phyloP scores from a whole-genome alignment of 345 rosid genomes.

The Gossypium mustelinum region DNA sequence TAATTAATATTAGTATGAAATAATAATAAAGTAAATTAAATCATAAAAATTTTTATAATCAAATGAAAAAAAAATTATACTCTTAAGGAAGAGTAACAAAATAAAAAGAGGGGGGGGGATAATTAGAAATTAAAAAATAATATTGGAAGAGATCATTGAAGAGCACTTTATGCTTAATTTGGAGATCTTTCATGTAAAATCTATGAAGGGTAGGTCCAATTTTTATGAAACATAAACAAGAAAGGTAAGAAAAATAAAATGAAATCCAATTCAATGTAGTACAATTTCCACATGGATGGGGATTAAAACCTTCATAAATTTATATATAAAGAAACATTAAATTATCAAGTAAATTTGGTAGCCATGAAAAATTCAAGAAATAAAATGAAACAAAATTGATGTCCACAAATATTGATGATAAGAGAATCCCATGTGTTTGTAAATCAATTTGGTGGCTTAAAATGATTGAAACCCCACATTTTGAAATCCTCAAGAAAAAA shows the following conservation, averaged over 20 bases:
- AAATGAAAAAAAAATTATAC: not conserved
- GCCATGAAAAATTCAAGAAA: conserved; percentile 24
- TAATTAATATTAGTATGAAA: not conserved
- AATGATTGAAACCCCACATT: conserved; percentile 1
- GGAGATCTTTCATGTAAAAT: conserved; percentile 17
- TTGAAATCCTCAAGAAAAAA: not conserved
- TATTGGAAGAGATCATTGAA: too few relatives aligned
- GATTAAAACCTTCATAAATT: not conserved
- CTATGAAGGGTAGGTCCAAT: conserved; percentile 8
- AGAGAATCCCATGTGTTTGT: conserved; percentile 33
- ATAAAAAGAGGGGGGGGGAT: not conserved
- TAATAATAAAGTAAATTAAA: not conserved
- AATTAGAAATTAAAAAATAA: too few relatives aligned
- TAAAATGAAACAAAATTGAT: not conserved
- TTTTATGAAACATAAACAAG: not conserved
- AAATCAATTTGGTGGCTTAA: conserved; percentile 23
- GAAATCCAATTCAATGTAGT: not conserved
- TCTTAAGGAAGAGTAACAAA: not conserved
- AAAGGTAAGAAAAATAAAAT: not conserved
- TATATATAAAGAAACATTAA: not conserved
- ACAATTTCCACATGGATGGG: not conserved
- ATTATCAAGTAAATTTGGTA: conserved; percentile 14
- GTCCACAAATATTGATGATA: conserved; percentile 17
- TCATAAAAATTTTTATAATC: not conserved
- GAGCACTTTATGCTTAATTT: not conserved